Evolutionary conservation across 2,329 filamentous ascomycete genomes (phyloP), one percentile per base, ranked within the genome.

Genomic region (Tolypocladium ovalisporum): DNA sequence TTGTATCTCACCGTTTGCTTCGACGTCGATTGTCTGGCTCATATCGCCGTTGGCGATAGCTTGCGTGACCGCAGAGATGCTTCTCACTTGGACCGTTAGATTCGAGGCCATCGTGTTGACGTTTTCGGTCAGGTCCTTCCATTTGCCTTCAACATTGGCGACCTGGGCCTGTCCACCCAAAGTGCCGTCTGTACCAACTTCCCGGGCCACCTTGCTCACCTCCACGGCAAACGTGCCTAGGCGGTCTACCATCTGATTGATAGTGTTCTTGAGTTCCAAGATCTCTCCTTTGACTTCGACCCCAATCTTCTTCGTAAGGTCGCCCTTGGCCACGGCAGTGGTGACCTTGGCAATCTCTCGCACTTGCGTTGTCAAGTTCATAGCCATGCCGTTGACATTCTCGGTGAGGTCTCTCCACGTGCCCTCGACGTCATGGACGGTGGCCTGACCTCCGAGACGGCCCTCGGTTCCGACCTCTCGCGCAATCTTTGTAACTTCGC

Each of bases 191-290:
- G 93, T 97, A 65, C 93, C 93, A 77, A 97, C 93, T 75, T 97
- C 93, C 70, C 90, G 87, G 54, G 93, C 93, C 62, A 97, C 86
- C 71, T 94, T 92, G 71, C 93, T 97, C 70, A 97, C 93, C 72
- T 97, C 92, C 64, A 94, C 94, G 58, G 93, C 93, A 70, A 97
- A 97, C 52, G 93, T 93, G 65, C 95, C 90, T 51, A 97, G 80
- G 66, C 96, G 91, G 72, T 97, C 93, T 70, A 97, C 94, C 93
- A 97, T 97, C 68, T 89, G 95, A 73, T 97, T 97, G 77, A 97
- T 97, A 9, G 93, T 99, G 67, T 92, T 90, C 76, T 99, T 99
- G 61, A 99, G 79, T 69, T 96, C 90, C 55, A 95, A 76, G 65
- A 99, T 97, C 75, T 99, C 94, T 67, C 93, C 93, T 71, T 91